A percentile compares a stretch with the other conserved stretches of the same genome.
Conservation (phyloP, 345 rosid species). For the Anastatica hierochuntica region DNA sequence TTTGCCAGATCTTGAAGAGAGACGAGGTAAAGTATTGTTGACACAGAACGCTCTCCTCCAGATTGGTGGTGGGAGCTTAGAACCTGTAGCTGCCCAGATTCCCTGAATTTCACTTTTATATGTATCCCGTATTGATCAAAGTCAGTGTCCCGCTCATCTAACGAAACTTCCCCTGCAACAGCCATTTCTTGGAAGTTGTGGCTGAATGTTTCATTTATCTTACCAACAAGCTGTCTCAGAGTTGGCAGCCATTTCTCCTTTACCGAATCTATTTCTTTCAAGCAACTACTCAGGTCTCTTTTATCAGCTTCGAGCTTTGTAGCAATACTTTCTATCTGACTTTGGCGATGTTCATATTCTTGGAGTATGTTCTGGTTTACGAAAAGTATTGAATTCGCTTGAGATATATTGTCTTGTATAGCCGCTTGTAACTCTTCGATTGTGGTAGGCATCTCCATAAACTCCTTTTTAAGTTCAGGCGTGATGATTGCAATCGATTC, state of each 20-base stretch:
- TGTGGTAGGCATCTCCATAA: conserved; percentile 76
- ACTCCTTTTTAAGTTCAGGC: conserved; percentile 64
- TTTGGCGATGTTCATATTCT: conserved; percentile 73
- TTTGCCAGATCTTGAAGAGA: conserved; percentile 95
- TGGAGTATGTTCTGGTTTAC: conserved; percentile 70
- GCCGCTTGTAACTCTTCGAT: conserved; percentile 90
- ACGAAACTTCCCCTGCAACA: conserved; percentile 84
- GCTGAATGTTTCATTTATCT: conserved; percentile 81
- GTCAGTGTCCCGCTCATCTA: conserved; percentile 79
- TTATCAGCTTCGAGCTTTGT: conserved; percentile 61
- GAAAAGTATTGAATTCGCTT: conserved; percentile 76
- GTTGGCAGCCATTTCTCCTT: conserved; percentile 89
- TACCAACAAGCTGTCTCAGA: conserved; percentile 67
- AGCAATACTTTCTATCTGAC: conserved; percentile 42
- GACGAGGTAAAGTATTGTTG: conserved; percentile 90
- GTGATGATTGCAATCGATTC: conserved; percentile 70
- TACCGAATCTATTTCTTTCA: conserved; percentile 55
- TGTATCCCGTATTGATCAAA: conserved; percentile 83
- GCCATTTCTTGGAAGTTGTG: conserved; percentile 93
- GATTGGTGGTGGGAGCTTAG: conserved; percentile 95
- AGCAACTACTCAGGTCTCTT: conserved; percentile 38
- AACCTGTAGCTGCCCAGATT: conserved; percentile 76
- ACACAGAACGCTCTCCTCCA: conserved; percentile 97
- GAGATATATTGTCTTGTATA: conserved; percentile 64
- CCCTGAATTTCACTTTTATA: conserved; percentile 91